Percentiles rank a stretch among this genome's conserved stretches.
Conservation (phyloP, 768 basidiomycete species). For the Macrolepiota fuliginosa region DNA sequence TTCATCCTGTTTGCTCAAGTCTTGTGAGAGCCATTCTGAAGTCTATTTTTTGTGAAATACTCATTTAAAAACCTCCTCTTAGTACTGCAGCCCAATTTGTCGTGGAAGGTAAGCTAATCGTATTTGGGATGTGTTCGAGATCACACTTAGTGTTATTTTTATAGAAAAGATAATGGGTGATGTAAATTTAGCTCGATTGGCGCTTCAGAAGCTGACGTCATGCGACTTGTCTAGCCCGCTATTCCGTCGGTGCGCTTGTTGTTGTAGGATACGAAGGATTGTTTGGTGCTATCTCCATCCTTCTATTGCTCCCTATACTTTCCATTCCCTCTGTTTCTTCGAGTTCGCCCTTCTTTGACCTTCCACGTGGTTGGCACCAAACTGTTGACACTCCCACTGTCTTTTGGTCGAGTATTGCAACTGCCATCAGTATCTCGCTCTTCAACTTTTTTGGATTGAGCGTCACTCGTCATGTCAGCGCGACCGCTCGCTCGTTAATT, state of each 20-base stretch:
- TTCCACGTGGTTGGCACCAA: constrained; percentile 86
- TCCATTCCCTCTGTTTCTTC: constrained; percentile 65
- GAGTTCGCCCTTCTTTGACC: constrained; percentile 77
- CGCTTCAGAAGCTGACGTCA: constrained; percentile 8
- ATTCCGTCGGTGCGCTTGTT: constrained; percentile 83
- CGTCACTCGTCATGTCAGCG: constrained; percentile 90
- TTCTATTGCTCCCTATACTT: constrained; percentile 78
- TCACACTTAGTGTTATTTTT: constrained; percentile 7
- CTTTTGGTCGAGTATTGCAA: constrained; percentile 63
- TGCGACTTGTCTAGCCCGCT: constrained; percentile 46
- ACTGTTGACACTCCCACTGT: constrained; percentile 78
- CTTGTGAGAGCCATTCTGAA: constrained; percentile 57
- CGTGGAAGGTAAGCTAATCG: constrained; percentile 56
- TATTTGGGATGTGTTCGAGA: neutral
- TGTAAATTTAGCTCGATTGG: constrained; percentile 8
- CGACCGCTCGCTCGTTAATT: constrained; percentile 86
- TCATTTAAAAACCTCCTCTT: constrained; percentile 14
- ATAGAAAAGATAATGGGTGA: constrained; percentile 85
- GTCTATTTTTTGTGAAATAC: constrained; percentile 15
- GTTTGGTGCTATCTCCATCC: constrained; percentile 81
- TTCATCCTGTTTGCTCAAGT: constrained; percentile 93
- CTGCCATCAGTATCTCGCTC: constrained; percentile 71
- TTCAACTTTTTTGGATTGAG: constrained; percentile 92
- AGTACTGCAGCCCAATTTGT: constrained; percentile 94
- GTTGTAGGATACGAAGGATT: constrained; percentile 95